A percentile compares a stretch with the other conserved stretches of the same genome.
Evolutionary conservation across 2,329 filamentous ascomycete genomes (phyloP).

Genomic region (Blumeria hordei): DNA sequence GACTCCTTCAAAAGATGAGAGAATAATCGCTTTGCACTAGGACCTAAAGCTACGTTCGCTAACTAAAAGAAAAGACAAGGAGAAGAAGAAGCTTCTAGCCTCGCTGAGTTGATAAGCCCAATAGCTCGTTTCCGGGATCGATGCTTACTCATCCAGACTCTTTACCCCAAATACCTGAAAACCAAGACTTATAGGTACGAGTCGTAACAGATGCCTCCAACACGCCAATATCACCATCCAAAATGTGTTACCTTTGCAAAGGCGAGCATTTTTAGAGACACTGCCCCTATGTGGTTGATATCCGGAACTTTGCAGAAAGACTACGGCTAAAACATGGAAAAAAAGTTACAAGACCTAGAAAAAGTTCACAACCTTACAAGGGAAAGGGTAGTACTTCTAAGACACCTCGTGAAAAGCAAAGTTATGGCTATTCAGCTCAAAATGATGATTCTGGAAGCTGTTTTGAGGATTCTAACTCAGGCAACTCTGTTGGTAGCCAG

Average conservation of each 20-base stretch:
- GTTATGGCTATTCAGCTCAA: constrained; percentile 1
- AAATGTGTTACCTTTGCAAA: constrained; percentile 2
- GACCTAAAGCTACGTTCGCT: too few species aligned
- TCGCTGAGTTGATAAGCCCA: too few species aligned
- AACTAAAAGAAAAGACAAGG: too few species aligned
- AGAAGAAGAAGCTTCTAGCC: too few species aligned
- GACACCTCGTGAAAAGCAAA: background rate
- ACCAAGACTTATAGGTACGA: too few species aligned
- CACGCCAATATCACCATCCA: background rate
- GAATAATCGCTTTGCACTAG: too few species aligned
- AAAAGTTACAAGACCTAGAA: background rate
- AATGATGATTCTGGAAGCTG: background rate
- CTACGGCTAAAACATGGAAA: background rate
- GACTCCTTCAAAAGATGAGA: too few species aligned
- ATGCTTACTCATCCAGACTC: too few species aligned
- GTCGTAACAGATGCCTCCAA: background rate
- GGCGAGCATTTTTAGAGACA: background rate
- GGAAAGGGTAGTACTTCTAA: background rate
- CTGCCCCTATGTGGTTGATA: background rate
- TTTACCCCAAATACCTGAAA: too few species aligned
- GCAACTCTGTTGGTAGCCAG: background rate
- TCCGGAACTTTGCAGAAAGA: background rate
- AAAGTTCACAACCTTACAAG: background rate
- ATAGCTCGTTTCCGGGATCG: too few species aligned
- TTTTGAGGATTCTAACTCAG: background rate